Percentiles rank a stretch among this genome's conserved stretches.
Evolutionary conservation across 768 basidiomycete species (phyloP).

Genomic region (Leccinum subtestaceum): DNA sequence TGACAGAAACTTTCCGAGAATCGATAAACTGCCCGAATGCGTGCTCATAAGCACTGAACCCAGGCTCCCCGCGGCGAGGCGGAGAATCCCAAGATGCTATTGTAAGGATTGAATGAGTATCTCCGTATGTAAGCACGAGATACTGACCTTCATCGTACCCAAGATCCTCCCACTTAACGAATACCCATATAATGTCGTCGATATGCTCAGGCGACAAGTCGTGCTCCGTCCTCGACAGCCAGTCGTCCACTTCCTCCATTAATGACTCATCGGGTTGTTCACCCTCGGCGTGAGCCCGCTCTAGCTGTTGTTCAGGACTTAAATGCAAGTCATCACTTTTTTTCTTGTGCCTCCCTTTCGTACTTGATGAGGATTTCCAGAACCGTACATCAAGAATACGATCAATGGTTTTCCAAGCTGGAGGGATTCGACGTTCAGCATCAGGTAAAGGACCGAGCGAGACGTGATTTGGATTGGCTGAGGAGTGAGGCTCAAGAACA

Average conservation of each 20-base stretch:
- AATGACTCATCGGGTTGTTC: slow-evolving; percentile 56
- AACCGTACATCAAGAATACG: slow-evolving; percentile 82
- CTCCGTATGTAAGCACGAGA: not conserved
- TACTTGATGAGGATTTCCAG: slow-evolving; percentile 43
- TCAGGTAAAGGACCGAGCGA: slow-evolving; percentile 50
- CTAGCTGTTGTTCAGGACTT: slow-evolving; percentile 27
- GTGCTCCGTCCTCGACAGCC: slow-evolving; percentile 40
- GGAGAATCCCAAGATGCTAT: slow-evolving; percentile 94
- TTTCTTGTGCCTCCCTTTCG: slow-evolving; percentile 15
- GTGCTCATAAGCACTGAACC: slow-evolving; percentile 59
- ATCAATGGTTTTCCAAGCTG: slow-evolving; percentile 85
- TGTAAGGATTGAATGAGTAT: slow-evolving; percentile 1
- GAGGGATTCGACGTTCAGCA: slow-evolving; percentile 73
- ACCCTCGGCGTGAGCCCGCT: slow-evolving; percentile 53
- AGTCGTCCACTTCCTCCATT: slow-evolving; percentile 61
- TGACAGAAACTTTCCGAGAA: slow-evolving; percentile 60
- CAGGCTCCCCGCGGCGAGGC: slow-evolving; percentile 53
- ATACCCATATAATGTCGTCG: slow-evolving; percentile 70
- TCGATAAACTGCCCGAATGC: slow-evolving; percentile 69
- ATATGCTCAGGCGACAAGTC: slow-evolving; percentile 47
- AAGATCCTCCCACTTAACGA: slow-evolving; percentile 91
- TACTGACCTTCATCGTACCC: slow-evolving; percentile 86
- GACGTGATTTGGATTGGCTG: slow-evolving; percentile 27
- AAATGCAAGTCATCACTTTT: slow-evolving; percentile 24
- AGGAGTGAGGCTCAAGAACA: slow-evolving; percentile 33